Evolutionary conservation across 2,329 filamentous ascomycete species (phyloP).

Genomic region (Chaetomiaceae sp.): DNA sequence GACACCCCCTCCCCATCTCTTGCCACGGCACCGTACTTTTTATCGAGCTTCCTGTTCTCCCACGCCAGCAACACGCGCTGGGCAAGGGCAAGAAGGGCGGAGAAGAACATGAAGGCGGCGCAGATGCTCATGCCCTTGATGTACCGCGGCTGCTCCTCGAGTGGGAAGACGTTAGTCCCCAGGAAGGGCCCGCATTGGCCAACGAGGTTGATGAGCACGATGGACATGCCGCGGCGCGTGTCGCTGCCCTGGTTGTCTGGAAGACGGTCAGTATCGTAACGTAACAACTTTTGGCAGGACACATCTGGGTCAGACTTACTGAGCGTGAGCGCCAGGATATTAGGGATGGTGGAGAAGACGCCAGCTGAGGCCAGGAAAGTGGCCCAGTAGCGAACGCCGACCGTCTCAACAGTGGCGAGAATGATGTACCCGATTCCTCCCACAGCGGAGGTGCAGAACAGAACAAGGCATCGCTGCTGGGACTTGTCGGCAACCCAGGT

Average conservation of each 20-base stretch:
- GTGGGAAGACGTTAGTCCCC: slow-evolving; percentile 58
- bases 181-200: slow-evolving; percentile 59
- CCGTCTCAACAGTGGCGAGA: slow-evolving; percentile 47
- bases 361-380: slow-evolving; percentile 41
- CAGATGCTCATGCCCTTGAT: slow-evolving; percentile 35
- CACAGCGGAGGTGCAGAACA: slow-evolving; percentile 49
- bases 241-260: slow-evolving; percentile 60
- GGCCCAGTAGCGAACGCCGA: slow-evolving; percentile 40
- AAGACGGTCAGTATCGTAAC: too few species aligned
- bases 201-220: slow-evolving; percentile 55
- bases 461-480: slow-evolving; percentile 56
- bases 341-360: slow-evolving; percentile 59
- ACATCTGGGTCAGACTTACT: slow-evolving; percentile 28
- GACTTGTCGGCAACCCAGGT: slow-evolving; percentile 61
- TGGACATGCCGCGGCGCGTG: slow-evolving; percentile 56
- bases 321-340: slow-evolving; percentile 64
- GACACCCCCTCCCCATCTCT: neutral
- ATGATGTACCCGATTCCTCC: slow-evolving; percentile 60
- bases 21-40: neutral
- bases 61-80: neutral
- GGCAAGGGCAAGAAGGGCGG: slow-evolving; percentile 27
- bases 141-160: slow-evolving; percentile 32
- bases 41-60: neutral
- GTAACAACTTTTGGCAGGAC: too few species aligned
- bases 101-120: slow-evolving; percentile 38